These are phyloP conservation scores for Eucalyptus cladocalyx DNA, from an alignment of 345 rosid genomes.

Conservation along the genomic window DNA sequence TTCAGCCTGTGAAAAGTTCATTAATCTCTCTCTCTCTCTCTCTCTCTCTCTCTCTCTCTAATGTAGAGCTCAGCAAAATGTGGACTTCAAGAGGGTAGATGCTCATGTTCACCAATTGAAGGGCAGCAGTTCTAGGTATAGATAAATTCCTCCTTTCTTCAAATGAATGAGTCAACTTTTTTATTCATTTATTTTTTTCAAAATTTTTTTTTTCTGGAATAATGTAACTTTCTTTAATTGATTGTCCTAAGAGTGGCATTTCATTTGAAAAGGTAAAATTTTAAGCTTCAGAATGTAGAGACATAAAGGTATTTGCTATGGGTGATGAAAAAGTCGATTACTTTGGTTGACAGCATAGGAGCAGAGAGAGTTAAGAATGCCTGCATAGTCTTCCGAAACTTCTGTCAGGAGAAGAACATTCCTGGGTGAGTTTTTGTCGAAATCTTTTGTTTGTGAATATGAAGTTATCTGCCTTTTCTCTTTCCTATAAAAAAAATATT, in stretches of 20 bases:
- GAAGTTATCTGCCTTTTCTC: not conserved
- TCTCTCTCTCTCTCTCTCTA: not conserved
- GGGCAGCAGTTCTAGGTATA: conserved; percentile 96
- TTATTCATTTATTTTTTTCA: not conserved
- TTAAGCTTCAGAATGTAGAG: not conserved
- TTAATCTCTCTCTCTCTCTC: not conserved
- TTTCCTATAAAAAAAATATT: not conserved
- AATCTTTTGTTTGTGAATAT: not conserved
- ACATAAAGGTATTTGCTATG: not conserved
- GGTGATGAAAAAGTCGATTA: not conserved
- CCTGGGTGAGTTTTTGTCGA: conserved; percentile 41
- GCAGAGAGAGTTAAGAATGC: conserved; percentile 80
- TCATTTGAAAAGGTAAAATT: not conserved
- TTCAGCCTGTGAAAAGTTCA: not conserved
- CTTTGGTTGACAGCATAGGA: conserved; percentile 63
- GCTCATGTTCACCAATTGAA: conserved; percentile 90
- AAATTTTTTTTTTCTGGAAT: not conserved
- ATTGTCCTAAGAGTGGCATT: not conserved
- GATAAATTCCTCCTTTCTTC: not conserved
- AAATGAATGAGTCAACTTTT: not conserved
- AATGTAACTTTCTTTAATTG: not conserved
- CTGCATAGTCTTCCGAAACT: conserved; percentile 73
- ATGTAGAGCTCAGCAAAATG: conserved; percentile 54
- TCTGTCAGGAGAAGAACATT: conserved; percentile 67
- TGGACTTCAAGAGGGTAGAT: conserved; percentile 83